phyloP scores from a whole-genome alignment of 108 stramenopile species.

The Skeletonema potamos region DNA sequence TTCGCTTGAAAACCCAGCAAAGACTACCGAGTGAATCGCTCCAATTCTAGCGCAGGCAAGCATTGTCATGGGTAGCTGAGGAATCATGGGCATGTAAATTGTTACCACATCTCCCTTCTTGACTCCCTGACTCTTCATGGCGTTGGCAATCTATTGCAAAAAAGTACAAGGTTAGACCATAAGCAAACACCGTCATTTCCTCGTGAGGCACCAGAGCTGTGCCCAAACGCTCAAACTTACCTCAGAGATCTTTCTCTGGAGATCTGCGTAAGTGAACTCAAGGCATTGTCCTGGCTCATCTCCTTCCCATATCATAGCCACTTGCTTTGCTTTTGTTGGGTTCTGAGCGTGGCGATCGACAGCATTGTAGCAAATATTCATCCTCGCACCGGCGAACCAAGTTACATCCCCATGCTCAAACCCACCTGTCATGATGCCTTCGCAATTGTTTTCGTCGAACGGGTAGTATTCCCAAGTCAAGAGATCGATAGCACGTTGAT shows the following conservation, averaged over 20 bases:
- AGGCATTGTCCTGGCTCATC: slow-evolving; percentile 66
- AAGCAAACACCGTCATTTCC: background rate
- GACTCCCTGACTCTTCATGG: slow-evolving; percentile 62
- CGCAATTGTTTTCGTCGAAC: slow-evolving; percentile 15
- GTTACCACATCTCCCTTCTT: slow-evolving; percentile 79
- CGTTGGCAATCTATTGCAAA: slow-evolving; percentile 62
- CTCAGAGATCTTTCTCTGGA: slow-evolving; percentile 58
- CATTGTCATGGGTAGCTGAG: slow-evolving; percentile 83
- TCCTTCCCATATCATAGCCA: slow-evolving; percentile 82
- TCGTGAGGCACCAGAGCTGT: background rate
- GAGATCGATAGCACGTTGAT: slow-evolving; percentile 27
- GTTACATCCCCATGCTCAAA: slow-evolving; percentile 65
- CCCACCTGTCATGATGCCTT: slow-evolving; percentile 28
- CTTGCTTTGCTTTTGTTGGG: slow-evolving; percentile 41
- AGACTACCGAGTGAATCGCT: slow-evolving; percentile 86
- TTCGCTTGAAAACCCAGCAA: slow-evolving; percentile 95
- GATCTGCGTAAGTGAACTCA: slow-evolving; percentile 66
- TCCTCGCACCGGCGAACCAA: slow-evolving; percentile 72
- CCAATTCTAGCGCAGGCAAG: slow-evolving; percentile 88
- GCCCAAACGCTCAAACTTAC: background rate
- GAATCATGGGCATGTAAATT: slow-evolving; percentile 94
- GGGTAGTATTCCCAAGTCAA: slow-evolving; percentile 48
- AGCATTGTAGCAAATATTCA: slow-evolving; percentile 74
- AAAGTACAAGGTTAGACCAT: background rate
- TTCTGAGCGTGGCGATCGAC: slow-evolving; percentile 55